Conservation (phyloP, 306 rosid species). For the Cucumis hystrix region DNA sequence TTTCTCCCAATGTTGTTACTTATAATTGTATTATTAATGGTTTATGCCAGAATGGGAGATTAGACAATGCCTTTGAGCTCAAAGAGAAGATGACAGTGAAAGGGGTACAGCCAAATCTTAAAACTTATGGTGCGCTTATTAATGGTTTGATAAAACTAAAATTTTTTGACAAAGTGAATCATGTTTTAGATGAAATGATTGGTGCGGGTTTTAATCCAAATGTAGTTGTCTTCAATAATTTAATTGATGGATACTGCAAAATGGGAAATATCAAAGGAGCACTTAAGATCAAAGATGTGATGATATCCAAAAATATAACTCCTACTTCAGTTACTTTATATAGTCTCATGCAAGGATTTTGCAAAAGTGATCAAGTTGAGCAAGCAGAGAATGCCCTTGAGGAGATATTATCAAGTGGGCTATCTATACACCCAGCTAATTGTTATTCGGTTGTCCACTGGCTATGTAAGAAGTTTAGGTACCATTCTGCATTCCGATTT, state of each 20-base stretch:
- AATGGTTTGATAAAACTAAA: constrained; percentile 47
- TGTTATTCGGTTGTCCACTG: constrained; percentile 35
- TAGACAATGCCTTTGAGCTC: constrained; percentile 35
- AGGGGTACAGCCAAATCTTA: constrained; percentile 34
- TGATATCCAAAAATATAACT: constrained; percentile 36
- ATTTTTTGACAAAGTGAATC: constrained; percentile 30
- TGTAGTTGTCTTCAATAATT: constrained; percentile 38
- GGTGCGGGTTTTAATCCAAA: constrained; percentile 41
- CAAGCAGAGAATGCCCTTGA: constrained; percentile 29
- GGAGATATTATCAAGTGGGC: constrained; percentile 21
- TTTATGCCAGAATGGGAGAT: constrained; percentile 44
- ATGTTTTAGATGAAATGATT: constrained; percentile 39
- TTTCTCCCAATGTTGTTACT: constrained; percentile 53
- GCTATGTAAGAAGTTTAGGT: constrained; percentile 33
- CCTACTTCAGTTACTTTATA: constrained; percentile 51
- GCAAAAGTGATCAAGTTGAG: constrained; percentile 36
- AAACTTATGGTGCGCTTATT: constrained; percentile 46
- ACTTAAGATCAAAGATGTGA: constrained; percentile 42
- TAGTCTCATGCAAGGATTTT: constrained; percentile 45
- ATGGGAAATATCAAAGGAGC: constrained; percentile 42
- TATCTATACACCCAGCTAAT: constrained; percentile 32
- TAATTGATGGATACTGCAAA: constrained; percentile 56
- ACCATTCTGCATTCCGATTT: constrained; percentile 33
- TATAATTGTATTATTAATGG: constrained; percentile 61
- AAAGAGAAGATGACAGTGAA: constrained; percentile 37